These are phyloP conservation scores for Cadophora luteo-olivacea DNA, from an alignment of 2,329 filamentous ascomycete species.

Conservation along the genomic window DNA sequence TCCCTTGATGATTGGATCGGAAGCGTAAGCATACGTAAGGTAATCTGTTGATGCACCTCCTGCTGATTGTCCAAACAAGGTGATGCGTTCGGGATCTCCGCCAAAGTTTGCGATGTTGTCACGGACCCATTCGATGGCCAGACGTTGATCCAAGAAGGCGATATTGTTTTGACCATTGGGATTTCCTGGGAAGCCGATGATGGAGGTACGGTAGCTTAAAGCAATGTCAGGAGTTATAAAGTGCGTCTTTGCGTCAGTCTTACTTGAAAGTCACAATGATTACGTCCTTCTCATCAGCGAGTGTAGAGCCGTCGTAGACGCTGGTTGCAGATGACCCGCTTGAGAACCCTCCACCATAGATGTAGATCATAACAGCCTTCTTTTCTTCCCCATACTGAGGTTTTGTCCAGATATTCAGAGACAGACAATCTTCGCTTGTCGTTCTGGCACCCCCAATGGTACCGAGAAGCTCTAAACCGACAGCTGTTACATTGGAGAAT, in stretches of 20 bases:
- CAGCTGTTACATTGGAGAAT: conserved; percentile 32
- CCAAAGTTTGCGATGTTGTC: conserved; percentile 48
- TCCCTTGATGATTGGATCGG: conserved; percentile 38
- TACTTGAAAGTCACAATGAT: conserved; percentile 55
- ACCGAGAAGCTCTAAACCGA: conserved; percentile 31
- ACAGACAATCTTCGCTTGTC: conserved; percentile 47
- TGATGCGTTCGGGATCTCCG: conserved; percentile 53
- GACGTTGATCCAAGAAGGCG: conserved; percentile 66
- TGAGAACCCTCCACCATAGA: conserved; percentile 50
- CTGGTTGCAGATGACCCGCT: conserved; percentile 48
- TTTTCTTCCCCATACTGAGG: conserved; percentile 39
- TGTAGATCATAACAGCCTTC: conserved; percentile 53
- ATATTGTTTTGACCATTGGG: conserved; percentile 31
- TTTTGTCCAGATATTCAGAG: conserved; percentile 47
- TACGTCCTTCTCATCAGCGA: conserved; percentile 50
- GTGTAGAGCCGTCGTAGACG: conserved; percentile 50
- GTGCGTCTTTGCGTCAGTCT: conserved; percentile 15
- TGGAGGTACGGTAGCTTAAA: conserved; percentile 34
- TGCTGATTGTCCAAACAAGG: conserved; percentile 64
- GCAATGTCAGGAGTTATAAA: background rate
- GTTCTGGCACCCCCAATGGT: background rate
- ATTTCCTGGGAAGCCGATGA: conserved; percentile 37
- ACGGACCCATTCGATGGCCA: conserved; percentile 54
- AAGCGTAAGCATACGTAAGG: conserved; percentile 26
- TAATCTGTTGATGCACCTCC: conserved; percentile 52